phyloP scores from a whole-genome alignment of 306 rosid genomes.

The Quercus rubra region DNA sequence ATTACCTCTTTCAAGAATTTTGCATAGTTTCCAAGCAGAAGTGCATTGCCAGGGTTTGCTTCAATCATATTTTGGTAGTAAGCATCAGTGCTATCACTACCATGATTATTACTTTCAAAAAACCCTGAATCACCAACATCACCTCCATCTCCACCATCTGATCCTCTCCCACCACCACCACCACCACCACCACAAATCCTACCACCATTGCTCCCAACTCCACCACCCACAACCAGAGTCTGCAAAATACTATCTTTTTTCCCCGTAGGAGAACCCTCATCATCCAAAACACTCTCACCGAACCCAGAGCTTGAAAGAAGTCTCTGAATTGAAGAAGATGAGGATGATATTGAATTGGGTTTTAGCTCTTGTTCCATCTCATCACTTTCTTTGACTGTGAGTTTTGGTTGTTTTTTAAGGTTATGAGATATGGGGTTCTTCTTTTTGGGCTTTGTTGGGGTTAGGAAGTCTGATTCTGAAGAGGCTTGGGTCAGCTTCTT shows the following conservation, averaged over 20 bases:
- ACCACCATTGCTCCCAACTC: slow-evolving; percentile 49
- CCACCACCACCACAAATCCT: slow-evolving; percentile 17
- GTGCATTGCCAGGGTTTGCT: slow-evolving; percentile 63
- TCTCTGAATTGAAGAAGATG: slow-evolving; percentile 22
- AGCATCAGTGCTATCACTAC: slow-evolving; percentile 39
- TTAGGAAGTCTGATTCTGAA: slow-evolving; percentile 27
- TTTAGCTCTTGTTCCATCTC: slow-evolving; percentile 19
- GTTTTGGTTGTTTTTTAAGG: slow-evolving; percentile 1
- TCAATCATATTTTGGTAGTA: slow-evolving; percentile 71
- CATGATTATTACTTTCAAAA: slow-evolving; percentile 40
- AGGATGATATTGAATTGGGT: slow-evolving; percentile 6
- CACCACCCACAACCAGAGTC: slow-evolving; percentile 47
- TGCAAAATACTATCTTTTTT: slow-evolving; percentile 26
- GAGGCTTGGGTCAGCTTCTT: slow-evolving; percentile 25
- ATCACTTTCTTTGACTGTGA: slow-evolving; percentile 24
- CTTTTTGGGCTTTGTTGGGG: slow-evolving; percentile 26
- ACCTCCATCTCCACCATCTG: slow-evolving; percentile 28
- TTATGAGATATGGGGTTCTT: slow-evolving; percentile 15
- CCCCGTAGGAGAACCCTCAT: slow-evolving; percentile 22
- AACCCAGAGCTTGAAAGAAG: slow-evolving; percentile 52
- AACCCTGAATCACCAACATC: slow-evolving; percentile 30
- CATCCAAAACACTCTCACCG: slow-evolving; percentile 20
- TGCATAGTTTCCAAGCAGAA: slow-evolving; percentile 79
- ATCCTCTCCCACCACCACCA: slow-evolving; percentile 36
- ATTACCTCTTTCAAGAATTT: slow-evolving; percentile 81